Evolutionary conservation across 805 yeast species (phyloP), one percentile per base, ranked within the genome.

Genomic region (Lipomyces spencermartinsiae): DNA sequence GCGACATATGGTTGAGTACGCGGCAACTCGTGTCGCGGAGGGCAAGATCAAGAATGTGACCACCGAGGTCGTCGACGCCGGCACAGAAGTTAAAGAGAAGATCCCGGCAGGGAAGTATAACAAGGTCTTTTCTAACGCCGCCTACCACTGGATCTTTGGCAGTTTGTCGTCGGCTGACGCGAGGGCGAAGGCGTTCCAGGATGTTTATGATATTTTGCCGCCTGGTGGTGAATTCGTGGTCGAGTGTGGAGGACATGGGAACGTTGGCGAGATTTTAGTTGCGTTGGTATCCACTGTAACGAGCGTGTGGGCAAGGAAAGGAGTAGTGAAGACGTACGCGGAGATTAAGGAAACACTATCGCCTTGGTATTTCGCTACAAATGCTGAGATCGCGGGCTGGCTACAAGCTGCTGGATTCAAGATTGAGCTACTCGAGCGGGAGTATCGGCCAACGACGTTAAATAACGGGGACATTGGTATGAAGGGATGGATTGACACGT

Each of bases 111-210:
- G 64, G n/a, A 51, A 31, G 35, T 74, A 63, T 68, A 63, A 66
- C 61, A 74, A 70, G 54, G 74, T 73, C 51, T 73, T 74, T 39
- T 72, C 75, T 12, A 74, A 72, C 65, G 76, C 76, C n/a, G 73
- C 76, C 22, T 62, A 73, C 19, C 76, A 74, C 62, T 74, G 76
- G 76, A 67, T 74, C 54, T 63, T 73, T 37, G 72, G 71, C 29
- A 19, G 62, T 25, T 33, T 64, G 31, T 49, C 35, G 14, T 34
- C 58, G 4, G n/a, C 63, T 4, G 59, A 58, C 6, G 61, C 64
- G 43, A 65, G 74, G 14, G 65, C 43, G 10, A 58, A 51, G 19
- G 74, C 74, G 6, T 35, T 73, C 49, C 39, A 66, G 31, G 68
- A 62, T 35, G 71, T 74, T 29, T 66, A 68, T 64, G 59, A 62